A percentile compares a stretch with the other conserved stretches of the same genome.
phyloP scores from a whole-genome alignment of 1,139 yeast species.

The Petasospora fabianii region DNA sequence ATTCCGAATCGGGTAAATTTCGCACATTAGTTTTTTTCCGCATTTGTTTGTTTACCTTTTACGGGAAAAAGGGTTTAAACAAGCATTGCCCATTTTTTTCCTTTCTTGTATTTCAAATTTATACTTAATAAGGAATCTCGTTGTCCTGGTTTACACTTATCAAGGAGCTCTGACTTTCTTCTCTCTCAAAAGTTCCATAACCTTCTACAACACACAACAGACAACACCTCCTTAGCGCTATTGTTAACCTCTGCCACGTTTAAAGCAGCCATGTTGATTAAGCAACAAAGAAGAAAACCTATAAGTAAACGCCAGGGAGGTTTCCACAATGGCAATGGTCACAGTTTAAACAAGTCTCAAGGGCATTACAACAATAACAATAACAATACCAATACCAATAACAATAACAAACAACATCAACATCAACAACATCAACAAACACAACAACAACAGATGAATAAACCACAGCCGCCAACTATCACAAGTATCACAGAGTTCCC shows the following conservation, averaged over 20 bases:
- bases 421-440: slow-evolving; percentile 1
- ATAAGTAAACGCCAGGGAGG: slow-evolving; percentile 1
- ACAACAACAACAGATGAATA: not conserved
- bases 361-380: slow-evolving; percentile 1
- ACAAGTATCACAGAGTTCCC: slow-evolving; percentile 15
- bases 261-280: slow-evolving; percentile 4
- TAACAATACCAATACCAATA: slow-evolving; percentile 1
- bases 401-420: slow-evolving; percentile 1
- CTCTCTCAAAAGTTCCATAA: not conserved
- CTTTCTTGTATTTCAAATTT: too few species aligned
- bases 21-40: too few species aligned
- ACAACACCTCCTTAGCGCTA: too few species aligned
- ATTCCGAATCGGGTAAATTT: slow-evolving; percentile 4
- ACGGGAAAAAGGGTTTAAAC: not conserved
- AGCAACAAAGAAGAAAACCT: slow-evolving; percentile 10
- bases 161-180: not conserved
- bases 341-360: not conserved
- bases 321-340: slow-evolving; percentile 2
- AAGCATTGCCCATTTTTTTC: not conserved
- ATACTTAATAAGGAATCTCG: too few species aligned
- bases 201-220: too few species aligned
- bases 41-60: slow-evolving; percentile 7
- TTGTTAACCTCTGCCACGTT: too few species aligned
- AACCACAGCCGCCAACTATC: slow-evolving; percentile 7
- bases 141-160: not conserved